Conservation (phyloP, 1,284 basidiomycete genomes). For the Cutaneotrichosporon sp. region DNA sequence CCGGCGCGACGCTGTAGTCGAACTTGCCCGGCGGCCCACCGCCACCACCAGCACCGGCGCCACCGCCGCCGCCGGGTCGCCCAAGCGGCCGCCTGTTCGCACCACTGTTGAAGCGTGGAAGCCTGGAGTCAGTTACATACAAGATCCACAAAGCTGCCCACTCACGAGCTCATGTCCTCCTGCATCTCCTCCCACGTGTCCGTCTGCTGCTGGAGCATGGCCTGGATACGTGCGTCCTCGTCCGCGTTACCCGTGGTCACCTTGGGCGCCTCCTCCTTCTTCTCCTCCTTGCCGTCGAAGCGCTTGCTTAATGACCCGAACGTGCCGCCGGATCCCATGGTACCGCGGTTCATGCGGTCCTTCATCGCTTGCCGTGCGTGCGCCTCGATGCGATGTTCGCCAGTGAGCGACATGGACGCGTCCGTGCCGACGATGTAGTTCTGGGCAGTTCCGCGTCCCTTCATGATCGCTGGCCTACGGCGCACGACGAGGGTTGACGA, state of each 20-base stretch:
- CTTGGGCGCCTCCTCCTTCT: constrained; percentile 24
- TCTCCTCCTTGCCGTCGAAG: constrained; percentile 78
- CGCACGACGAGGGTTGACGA: constrained; percentile 93
- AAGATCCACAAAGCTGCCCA: not conserved
- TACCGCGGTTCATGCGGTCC: constrained; percentile 39
- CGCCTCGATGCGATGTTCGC: constrained; percentile 51
- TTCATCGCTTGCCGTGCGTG: constrained; percentile 48
- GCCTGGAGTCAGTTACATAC: constrained; percentile 17
- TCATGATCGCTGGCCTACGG: constrained; percentile 71
- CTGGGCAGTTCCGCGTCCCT: constrained; percentile 88
- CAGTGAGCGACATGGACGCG: constrained; percentile 42
- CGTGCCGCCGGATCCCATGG: constrained; percentile 34
- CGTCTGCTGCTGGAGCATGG: constrained; percentile 49
- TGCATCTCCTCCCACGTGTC: constrained; percentile 52
- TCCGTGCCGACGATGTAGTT: constrained; percentile 70
- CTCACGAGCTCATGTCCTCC: constrained; percentile 50
- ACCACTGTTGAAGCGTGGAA: constrained; percentile 20
- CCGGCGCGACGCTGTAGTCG: constrained; percentile 55
- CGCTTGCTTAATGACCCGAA: constrained; percentile 70
- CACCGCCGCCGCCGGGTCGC: constrained; percentile 39
- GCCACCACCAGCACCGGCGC: constrained; percentile 53
- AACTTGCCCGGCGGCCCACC: constrained; percentile 33
- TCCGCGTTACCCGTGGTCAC: constrained; percentile 50
- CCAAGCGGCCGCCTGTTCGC: constrained; percentile 25
- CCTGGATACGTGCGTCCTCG: constrained; percentile 50